Base-by-base conservation (phyloP, 1,284 basidiomycete genomes). In the Puccinia brachypodii region DNA sequence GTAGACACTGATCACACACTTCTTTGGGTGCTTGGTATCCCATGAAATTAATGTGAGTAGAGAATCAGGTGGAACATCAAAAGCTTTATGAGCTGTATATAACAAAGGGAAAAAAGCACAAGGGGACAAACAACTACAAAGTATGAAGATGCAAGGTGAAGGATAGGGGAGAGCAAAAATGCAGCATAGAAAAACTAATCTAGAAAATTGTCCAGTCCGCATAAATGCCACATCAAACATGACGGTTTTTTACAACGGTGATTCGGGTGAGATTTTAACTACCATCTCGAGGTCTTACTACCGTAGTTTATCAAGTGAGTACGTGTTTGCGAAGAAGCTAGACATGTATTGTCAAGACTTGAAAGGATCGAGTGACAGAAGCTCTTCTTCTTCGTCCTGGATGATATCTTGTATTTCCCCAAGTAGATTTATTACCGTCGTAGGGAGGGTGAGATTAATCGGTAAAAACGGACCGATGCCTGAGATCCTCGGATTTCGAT, bases 371-470 rank as follows among this genome's bases (percentile, higher is more conserved):
- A 64, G 62, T 64, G 36, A 47, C 3, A 44, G 42, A 28, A 71
- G 40, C 22, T 71, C 68, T 33, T 71, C 68, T 25, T 38, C 38
- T 71, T 44, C 44, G 47, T 71, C 68, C 68, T 71, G 22, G 13
- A 71, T 71, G 44, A 44, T 44, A 50, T 50, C 47, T 28, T 71
- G 19, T 13, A 71, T 71, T 71, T 31, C 28, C 22, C 16, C 42
- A 28, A 50, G 40, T 28, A 71, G 68, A 31, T 71, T 19, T 47
- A 50, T 6, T 31, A 50, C 68, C 14, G 40, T 33, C 47, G n/a
- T 16, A 44, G 68, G 68, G 14, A 36, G n/a, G n/a, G 8, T 33
- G 38, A 38, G 42, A 50, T 47, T 50, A n/a, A 13, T 47, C 14
- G 7, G n/a, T 16, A 14, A 31, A 14, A 14, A 7, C 22, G 16